Conservation (phyloP, 140 eudicot species). For the Anethum foeniculum region DNA sequence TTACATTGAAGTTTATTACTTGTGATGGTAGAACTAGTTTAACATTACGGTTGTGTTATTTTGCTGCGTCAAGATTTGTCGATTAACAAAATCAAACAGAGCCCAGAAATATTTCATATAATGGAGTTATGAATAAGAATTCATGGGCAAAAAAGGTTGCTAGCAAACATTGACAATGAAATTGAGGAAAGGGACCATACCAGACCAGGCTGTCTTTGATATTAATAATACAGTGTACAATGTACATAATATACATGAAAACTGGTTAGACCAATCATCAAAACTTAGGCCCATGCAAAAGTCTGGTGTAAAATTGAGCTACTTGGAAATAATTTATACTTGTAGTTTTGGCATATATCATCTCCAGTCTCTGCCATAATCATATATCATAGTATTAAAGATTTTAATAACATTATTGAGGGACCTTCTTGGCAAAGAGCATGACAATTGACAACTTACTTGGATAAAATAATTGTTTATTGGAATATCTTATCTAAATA, state of each 20-base stretch:
- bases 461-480: not conserved
- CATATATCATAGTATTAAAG: not conserved
- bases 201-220: slow-evolving; percentile 29
- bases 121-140: not conserved
- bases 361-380: not conserved
- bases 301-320: not conserved
- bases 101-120: not conserved
- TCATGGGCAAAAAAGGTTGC: slow-evolving; percentile 17
- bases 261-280: not conserved
- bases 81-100: not conserved
- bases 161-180: not conserved
- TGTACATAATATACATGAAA: not conserved
- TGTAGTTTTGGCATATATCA: slow-evolving; percentile 20
- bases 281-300: slow-evolving; percentile 5
- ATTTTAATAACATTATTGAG: slow-evolving; percentile 3
- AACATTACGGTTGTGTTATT: too few relatives aligned
- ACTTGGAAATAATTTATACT: slow-evolving; percentile 21
- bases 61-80: not conserved
- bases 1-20: too few relatives aligned
- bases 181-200: not conserved
- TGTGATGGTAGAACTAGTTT: not conserved
- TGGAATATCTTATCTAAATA: not conserved
- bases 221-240: not conserved
- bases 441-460: not conserved
- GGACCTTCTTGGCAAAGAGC: not conserved